Base-by-base conservation (phyloP, 2,329 filamentous ascomycete species). In the Didymella sp. region DNA sequence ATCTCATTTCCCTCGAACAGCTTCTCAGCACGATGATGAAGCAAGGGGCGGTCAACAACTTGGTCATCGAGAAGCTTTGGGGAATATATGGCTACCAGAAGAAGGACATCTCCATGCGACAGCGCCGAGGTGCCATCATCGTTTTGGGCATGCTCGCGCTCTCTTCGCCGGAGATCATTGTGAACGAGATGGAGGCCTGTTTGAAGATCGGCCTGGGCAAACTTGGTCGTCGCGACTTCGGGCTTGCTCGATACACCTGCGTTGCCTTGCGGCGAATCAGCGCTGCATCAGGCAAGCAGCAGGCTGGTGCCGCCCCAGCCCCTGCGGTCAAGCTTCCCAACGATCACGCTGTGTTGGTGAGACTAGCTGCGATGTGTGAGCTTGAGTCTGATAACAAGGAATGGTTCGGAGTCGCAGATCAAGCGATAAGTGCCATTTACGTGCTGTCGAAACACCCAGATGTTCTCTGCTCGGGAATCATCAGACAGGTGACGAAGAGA, bases 1-100 rank as follows among this genome's bases (percentile, higher is more conserved):
- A 99, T 74, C 81, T 99, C 51, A 99, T 95, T 0, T 98, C 92
- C 43, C 82, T 99, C 8, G 95, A 99, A 77, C 95, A 99, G 76
- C 82, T 99, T 3, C 82, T 99, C 6, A 92, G 91, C 60, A 98
- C 92, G 0, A 99, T 99, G 95, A 96, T 97, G 91, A 96, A 93
- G 77, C 88, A 89, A 33, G 91, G 92, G 13, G 85, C 93, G 74
- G 88, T 99, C 60, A 89, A 91, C 1, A 92, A 96, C 19, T 81
- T 89, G 1, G 94, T 99, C 46, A 85, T 98, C 45, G 85, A 89
- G 49, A 99, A 98, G 79, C 81, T 99, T 6, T 99, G 96, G 95
- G 92, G 96, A 71, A 93, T 99, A 3, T 99, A 99, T 71, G 92
- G 94, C 35, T 89, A 97, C 41, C 93, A 96, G 72, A 95, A 89